Conservation (phyloP, 2,329 filamentous ascomycete species). For the Fusarium verticillioides region DNA sequence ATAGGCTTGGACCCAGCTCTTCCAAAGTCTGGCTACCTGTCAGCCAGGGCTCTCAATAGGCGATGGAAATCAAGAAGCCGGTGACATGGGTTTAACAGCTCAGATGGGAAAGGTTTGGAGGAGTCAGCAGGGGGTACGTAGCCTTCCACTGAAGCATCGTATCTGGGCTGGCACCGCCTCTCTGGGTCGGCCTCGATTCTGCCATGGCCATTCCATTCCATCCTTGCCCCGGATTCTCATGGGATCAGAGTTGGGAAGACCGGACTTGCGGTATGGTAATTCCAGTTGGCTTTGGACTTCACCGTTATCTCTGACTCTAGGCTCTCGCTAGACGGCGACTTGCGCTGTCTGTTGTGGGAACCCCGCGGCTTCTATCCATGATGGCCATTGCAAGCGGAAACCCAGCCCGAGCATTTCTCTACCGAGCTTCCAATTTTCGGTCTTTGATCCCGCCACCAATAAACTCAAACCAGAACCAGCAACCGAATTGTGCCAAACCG, state of each 20-base stretch:
- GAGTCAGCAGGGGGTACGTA: constrained; percentile 37
- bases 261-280: constrained; percentile 1
- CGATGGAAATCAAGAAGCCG: constrained; percentile 20
- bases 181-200: constrained; percentile 35
- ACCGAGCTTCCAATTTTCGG: constrained; percentile 7
- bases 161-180: constrained; percentile 34
- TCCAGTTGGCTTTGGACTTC: neutral
- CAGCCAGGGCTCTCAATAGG: constrained; percentile 21
- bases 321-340: neutral
- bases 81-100: constrained; percentile 13
- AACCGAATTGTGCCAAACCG: constrained; percentile 2
- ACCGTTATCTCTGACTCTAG: constrained; percentile 11
- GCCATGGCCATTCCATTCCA: neutral
- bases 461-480: constrained; percentile 19
- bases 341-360: constrained; percentile 15
- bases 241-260: constrained; percentile 12
- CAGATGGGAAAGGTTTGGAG: constrained; percentile 15
- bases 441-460: constrained; percentile 16
- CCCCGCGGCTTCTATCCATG: neutral
- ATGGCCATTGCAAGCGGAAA: neutral
- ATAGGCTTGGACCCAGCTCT: constrained; percentile 20
- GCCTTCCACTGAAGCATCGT: constrained; percentile 28
- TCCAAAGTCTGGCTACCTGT: constrained; percentile 15
- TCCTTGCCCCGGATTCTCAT: constrained; percentile 28
- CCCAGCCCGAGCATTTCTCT: constrained; percentile 5